Percentiles rank a stretch among this genome's conserved stretches.
Evolutionary conservation across 805 yeast genomes (phyloP).

Genomic region (Pichia nanzhaoensis): DNA sequence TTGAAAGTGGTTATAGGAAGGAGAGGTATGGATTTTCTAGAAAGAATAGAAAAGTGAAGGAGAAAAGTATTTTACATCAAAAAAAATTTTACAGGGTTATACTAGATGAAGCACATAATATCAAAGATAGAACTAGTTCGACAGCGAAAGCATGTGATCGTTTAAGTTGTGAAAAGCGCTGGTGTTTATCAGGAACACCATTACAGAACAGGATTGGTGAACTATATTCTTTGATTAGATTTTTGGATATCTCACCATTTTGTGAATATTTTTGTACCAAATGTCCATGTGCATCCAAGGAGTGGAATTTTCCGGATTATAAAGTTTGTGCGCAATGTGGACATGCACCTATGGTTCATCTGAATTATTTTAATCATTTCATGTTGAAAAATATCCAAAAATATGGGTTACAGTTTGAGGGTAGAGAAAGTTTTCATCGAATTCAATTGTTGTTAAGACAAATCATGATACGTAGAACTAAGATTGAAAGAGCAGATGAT

Average conservation of each 20-base stretch:
- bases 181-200: slow-evolving; percentile 97
- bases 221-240: slow-evolving; percentile 85
- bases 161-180: slow-evolving; percentile 63
- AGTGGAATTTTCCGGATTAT: slow-evolving; percentile 82
- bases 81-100: slow-evolving; percentile 78
- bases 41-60: slow-evolving; percentile 63
- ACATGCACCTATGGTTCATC: slow-evolving; percentile 91
- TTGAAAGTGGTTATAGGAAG: slow-evolving; percentile 81
- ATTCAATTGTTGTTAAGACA: slow-evolving; percentile 69
- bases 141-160: slow-evolving; percentile 89
- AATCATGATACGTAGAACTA: slow-evolving; percentile 90
- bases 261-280: slow-evolving; percentile 88
- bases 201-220: slow-evolving; percentile 95
- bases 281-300: slow-evolving; percentile 75
- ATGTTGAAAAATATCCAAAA: slow-evolving; percentile 91
- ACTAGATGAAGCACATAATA: slow-evolving; percentile 95
- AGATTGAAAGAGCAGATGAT: slow-evolving; percentile 95
- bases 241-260: slow-evolving; percentile 77
- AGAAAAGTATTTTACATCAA: slow-evolving; percentile 66
- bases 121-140: slow-evolving; percentile 89
- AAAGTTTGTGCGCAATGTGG: slow-evolving; percentile 82
- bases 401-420: slow-evolving; percentile 75
- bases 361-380: slow-evolving; percentile 92
- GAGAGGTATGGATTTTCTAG: slow-evolving; percentile 79
- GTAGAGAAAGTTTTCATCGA: slow-evolving; percentile 67